Percentiles rank a stretch among this genome's conserved stretches.
phyloP scores from a whole-genome alignment of 1,284 basidiomycete species.

The Serendipita sp. region DNA sequence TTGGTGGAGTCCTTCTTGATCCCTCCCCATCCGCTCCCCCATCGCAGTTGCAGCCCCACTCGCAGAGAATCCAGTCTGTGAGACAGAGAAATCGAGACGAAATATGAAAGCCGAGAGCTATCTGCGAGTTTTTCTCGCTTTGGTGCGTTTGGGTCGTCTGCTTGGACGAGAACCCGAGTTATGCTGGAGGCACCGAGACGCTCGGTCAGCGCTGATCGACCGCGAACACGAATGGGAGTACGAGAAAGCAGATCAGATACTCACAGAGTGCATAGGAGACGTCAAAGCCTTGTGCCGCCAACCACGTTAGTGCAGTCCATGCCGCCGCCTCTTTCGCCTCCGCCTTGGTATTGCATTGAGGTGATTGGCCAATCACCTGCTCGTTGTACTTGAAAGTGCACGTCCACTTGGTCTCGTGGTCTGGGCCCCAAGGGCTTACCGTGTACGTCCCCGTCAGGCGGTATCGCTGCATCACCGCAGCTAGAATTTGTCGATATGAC shows the following conservation, averaged over 20 bases:
- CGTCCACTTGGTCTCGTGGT: neutral
- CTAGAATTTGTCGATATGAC: constrained; percentile 2
- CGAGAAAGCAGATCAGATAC: neutral
- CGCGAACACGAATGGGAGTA: neutral
- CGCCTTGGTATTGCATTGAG: constrained; percentile 1
- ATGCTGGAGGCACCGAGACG: neutral
- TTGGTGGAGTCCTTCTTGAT: too few relatives aligned
- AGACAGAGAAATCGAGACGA: too few relatives aligned
- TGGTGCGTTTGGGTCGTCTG: too few relatives aligned
- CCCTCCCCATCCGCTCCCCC: too few relatives aligned
- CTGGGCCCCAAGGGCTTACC: neutral
- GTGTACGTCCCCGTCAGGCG: neutral
- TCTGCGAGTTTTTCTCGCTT: too few relatives aligned
- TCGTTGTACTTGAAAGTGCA: neutral
- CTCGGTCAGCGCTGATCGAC: neutral
- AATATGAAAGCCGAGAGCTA: too few relatives aligned
- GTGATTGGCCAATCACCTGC: constrained; percentile 1
- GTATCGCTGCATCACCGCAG: neutral
- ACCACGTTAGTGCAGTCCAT: neutral
- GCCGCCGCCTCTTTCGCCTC: neutral
- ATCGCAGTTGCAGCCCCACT: too few relatives aligned
- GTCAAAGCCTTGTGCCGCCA: neutral
- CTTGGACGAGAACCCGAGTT: neutral
- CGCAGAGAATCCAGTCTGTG: too few relatives aligned
- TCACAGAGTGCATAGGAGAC: neutral